phyloP scores from a whole-genome alignment of 345 rosid genomes.

The Kandelia obovata region DNA sequence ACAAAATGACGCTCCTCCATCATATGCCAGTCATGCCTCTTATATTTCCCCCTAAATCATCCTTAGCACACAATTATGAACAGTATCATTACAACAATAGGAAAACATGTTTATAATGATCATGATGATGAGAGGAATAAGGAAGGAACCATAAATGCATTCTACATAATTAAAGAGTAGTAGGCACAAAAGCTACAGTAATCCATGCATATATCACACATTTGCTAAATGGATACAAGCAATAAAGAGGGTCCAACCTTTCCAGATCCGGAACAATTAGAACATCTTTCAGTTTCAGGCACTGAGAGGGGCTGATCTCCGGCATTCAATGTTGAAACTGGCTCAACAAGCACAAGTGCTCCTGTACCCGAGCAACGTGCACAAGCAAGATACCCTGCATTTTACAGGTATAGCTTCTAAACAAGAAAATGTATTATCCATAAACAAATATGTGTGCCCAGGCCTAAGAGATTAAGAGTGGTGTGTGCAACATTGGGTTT shows the following conservation, averaged over 20 bases:
- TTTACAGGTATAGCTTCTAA: background rate
- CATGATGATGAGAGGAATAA: too few species aligned
- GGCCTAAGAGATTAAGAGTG: too few species aligned
- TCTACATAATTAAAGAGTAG: background rate
- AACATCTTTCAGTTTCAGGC: slow-evolving; percentile 81
- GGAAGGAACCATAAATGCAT: too few species aligned
- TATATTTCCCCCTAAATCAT: too few species aligned
- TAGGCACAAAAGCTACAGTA: background rate
- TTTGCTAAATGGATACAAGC: too few species aligned
- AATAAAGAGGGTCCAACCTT: slow-evolving; percentile 45
- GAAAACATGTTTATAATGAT: too few species aligned
- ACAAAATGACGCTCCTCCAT: too few species aligned
- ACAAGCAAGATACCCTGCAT: slow-evolving; percentile 92
- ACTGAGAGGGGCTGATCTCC: slow-evolving; percentile 48
- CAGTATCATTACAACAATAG: too few species aligned
- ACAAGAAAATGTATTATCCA: background rate
- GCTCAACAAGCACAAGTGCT: slow-evolving; percentile 60
- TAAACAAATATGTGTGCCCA: too few species aligned
- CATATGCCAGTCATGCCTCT: too few species aligned
- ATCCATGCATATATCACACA: background rate
- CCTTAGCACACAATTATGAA: too few species aligned
- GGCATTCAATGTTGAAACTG: slow-evolving; percentile 52
- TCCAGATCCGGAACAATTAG: slow-evolving; percentile 94
- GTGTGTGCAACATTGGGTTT: too few species aligned
- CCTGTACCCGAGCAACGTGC: slow-evolving; percentile 94